phyloP scores from a whole-genome alignment of 139 green algal species.

The Volvox africanus region DNA sequence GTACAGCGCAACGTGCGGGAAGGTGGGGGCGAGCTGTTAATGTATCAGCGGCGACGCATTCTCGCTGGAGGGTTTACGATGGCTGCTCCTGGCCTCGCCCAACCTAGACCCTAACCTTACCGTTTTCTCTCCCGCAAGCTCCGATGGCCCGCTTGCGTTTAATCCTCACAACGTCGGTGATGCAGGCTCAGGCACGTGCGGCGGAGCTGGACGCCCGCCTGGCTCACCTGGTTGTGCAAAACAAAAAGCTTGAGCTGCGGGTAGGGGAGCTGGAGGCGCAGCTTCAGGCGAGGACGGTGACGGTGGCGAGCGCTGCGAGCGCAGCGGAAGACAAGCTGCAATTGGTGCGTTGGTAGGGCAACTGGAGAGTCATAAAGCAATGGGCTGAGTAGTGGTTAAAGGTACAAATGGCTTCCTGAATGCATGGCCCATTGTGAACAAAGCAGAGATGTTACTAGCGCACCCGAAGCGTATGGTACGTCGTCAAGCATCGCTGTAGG shows the following conservation, averaged over 20 bases:
- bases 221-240: conserved; percentile 3
- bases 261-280: conserved; percentile 43
- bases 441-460: too few relatives aligned
- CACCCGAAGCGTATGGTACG: too few relatives aligned
- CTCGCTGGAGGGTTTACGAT: not conserved
- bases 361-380: too few relatives aligned
- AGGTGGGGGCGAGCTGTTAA: not conserved
- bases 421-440: too few relatives aligned
- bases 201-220: conserved; percentile 37
- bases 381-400: too few relatives aligned
- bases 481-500: too few relatives aligned
- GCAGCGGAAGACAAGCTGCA: conserved; percentile 32
- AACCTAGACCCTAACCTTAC: not conserved
- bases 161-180: not conserved
- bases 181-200: conserved; percentile 43
- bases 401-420: too few relatives aligned
- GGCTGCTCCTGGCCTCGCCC: not conserved
- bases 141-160: not conserved
- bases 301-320: not conserved
- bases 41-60: not conserved
- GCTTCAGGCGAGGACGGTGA: not conserved
- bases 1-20: not conserved
- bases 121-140: not conserved
- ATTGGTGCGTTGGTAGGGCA: not conserved
- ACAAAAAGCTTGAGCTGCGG: conserved; percentile 25